Base-by-base conservation (phyloP, 75 land plant genomes). In the Selaginella tamariscina region DNA sequence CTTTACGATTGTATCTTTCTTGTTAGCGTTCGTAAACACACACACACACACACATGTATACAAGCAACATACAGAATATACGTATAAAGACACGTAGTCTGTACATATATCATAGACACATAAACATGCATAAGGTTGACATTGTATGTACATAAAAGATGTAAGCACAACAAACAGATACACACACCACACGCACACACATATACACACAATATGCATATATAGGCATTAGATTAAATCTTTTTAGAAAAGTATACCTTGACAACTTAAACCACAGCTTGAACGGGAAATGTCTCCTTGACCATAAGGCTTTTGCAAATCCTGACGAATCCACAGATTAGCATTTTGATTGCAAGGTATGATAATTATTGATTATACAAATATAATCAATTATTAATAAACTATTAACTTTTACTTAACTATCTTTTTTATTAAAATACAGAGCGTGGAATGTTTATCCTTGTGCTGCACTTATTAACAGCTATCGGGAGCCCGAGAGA, bases 1-100 rank as follows among this genome's bases (percentile, higher is more conserved):
- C 30, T 76, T 76, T 24, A 76, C 78, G 31, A 71, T 76, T 56
- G 78, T 76, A 76, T 76, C 74, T 74, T 75, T 68, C 55, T 32
- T 49, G 5, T 8, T 68, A 1, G 8, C 1, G 33, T 31, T 21
- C 1, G 1, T 23, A 32, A n/a, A n/a, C n/a, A n/a, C n/a, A n/a
- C n/a, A n/a, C n/a, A n/a, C n/a, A n/a, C n/a, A n/a, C n/a, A n/a
- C n/a, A n/a, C n/a, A n/a, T n/a, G n/a, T n/a, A n/a, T n/a, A n/a
- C n/a, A n/a, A n/a, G n/a, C n/a, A n/a, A n/a, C n/a, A n/a, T n/a
- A n/a, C n/a, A n/a, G n/a, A n/a, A n/a, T n/a, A n/a, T n/a, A n/a
- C n/a, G n/a, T n/a, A n/a, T n/a, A n/a, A n/a, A n/a, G n/a, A n/a
- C n/a, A n/a, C n/a, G n/a, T n/a, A n/a, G n/a, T n/a, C n/a, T n/a